Percentiles rank a stretch among this genome's conserved stretches.
phyloP scores from a whole-genome alignment of 495 filamentous ascomycete species.

The Podospora pseudoanserina region DNA sequence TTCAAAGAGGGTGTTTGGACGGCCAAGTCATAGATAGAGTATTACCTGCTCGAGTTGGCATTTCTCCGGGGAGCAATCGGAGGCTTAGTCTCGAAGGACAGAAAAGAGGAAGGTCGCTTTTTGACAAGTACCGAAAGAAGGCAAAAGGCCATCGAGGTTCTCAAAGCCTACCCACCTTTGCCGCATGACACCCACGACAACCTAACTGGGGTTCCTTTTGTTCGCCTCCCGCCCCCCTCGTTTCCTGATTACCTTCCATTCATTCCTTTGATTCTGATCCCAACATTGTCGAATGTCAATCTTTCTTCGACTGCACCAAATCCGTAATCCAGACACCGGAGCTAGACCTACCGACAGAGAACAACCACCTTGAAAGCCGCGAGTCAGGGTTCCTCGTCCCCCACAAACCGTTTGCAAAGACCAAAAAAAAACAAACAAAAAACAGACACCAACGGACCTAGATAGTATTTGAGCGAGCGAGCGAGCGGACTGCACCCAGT shows the following conservation, averaged over 20 bases:
- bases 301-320: not conserved
- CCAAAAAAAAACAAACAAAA: not conserved
- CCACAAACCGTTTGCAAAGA: not conserved
- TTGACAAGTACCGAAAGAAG: not conserved
- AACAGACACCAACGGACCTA: not conserved
- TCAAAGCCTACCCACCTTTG: conserved; percentile 1
- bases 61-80: not conserved
- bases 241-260: not conserved
- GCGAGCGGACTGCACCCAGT: not conserved
- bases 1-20: not conserved
- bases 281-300: not conserved
- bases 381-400: not conserved
- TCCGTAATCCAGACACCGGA: not conserved
- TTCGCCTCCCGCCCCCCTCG: not conserved
- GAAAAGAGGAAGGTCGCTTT: not conserved
- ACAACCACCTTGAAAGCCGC: not conserved
- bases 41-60: not conserved
- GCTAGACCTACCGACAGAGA: not conserved
- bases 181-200: not conserved
- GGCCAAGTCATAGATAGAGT: not conserved
- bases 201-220: not conserved
- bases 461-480: not conserved
- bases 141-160: conserved; percentile 11
- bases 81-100: not conserved
- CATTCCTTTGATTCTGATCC: not conserved